Evolutionary conservation across 176 grass and related monocot species (phyloP), one percentile per base, ranked within the genome.

Genomic region (Oryza officinalis): DNA sequence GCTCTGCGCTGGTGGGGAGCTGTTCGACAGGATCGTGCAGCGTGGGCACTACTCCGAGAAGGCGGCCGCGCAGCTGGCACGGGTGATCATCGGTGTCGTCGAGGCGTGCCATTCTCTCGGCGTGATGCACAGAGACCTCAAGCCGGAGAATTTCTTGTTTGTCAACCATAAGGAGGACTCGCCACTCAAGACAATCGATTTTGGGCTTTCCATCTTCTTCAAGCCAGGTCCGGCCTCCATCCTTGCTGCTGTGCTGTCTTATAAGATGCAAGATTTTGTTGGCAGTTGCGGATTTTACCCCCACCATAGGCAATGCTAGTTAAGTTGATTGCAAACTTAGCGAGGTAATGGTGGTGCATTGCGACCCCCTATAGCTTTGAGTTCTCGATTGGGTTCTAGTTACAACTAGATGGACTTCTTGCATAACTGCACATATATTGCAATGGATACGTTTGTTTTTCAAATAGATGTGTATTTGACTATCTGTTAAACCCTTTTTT

Each of bases 1-100:
- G 85, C 76, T 97, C 22, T 97, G 94, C 49, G 94, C 86, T n/a
- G 93, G 93, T 27, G 93, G 93, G 28, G 93, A 96, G 76, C 83
- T 96, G 25, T 96, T 96, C 28, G 93, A 96, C 31, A 60, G 88
- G 72, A 89, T 89, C 72, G 63, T 86, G 25, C 88, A 86, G 88
- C 79, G 77, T 11, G 88, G 88, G 8, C 88, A 89, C 46, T 89
- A 86, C 83, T 89, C 88, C 0, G 88, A 89, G 83, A 89, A 89
- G 46, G 88, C 88, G 0, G 88, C 88, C 0, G 88, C 88, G 1
- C 78, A 82, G 66, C 41, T 90, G 35, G 88, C 83, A 0, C 41
- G 88, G 54, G 88, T 90, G 13, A 86, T 90, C 47, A 40, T 90
- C 31, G 88, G 88, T 7, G 83, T 82, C 8, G 88, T 90, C 0